These are phyloP conservation scores for Backusella westeae DNA, from an alignment of 192 early-diverging fungal genomes.

Conservation along the genomic window DNA sequence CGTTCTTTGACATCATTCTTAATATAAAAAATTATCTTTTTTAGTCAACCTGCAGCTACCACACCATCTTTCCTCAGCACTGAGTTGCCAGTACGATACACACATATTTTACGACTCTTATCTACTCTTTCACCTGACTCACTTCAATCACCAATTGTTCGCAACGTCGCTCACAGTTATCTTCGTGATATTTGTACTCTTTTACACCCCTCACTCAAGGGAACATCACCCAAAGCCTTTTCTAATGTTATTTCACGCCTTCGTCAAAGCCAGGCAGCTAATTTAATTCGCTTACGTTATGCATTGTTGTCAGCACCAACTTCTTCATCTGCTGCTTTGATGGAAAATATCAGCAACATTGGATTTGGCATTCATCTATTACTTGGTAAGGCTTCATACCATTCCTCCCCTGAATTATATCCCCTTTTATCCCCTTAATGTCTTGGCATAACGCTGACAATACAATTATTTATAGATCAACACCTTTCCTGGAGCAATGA, in stretches of 20 bases:
- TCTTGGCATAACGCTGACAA: slow-evolving; percentile 5
- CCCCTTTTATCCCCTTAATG: slow-evolving; percentile 5
- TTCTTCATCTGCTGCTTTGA: slow-evolving; percentile 9
- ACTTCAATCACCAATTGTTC: slow-evolving; percentile 20
- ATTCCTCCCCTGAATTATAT: neutral
- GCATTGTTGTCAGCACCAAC: slow-evolving; percentile 16
- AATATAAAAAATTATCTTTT: neutral
- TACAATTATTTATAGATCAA: slow-evolving; percentile 21
- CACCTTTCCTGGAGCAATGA: slow-evolving; percentile 19
- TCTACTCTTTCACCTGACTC: slow-evolving; percentile 11
- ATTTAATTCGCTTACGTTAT: slow-evolving; percentile 25
- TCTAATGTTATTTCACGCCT: slow-evolving; percentile 11
- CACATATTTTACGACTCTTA: slow-evolving; percentile 26
- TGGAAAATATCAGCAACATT: slow-evolving; percentile 25
- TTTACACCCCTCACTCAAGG: slow-evolving; percentile 12
- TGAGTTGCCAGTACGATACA: slow-evolving; percentile 31
- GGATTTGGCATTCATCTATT: slow-evolving; percentile 22
- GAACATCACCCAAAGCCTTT: slow-evolving; percentile 15
- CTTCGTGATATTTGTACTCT: slow-evolving; percentile 22
- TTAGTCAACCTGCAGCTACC: slow-evolving; percentile 14
- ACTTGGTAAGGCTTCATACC: slow-evolving; percentile 5
- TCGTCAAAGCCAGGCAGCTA: slow-evolving; percentile 24
- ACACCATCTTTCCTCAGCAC: slow-evolving; percentile 22
- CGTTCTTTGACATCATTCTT: slow-evolving; percentile 7
- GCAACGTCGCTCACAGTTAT: slow-evolving; percentile 25